These are phyloP conservation scores for sorghum (Sorghum bicolor) DNA, from an alignment of 176 grass and related monocot species.

Conservation along the genomic window DNA sequence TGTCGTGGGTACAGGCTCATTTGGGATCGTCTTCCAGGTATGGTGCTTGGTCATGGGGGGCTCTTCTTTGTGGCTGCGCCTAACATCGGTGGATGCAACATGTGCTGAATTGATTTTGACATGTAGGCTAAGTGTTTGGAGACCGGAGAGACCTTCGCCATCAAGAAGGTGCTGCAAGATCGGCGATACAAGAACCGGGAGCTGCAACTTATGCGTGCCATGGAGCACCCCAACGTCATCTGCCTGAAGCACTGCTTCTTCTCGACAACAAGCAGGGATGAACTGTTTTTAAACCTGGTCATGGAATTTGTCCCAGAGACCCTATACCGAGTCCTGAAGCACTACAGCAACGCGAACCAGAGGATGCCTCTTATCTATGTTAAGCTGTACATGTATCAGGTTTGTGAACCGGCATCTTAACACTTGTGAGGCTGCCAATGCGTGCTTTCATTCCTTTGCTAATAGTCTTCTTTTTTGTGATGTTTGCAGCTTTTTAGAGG, in stretches of 20 bases:
- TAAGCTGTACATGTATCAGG: constrained; percentile 99
- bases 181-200: constrained; percentile 92
- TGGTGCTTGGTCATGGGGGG: not conserved
- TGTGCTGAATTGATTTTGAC: not conserved
- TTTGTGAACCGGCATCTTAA: constrained; percentile 12
- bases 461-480: not conserved
- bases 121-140: constrained; percentile 93
- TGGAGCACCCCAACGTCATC: constrained; percentile 92
- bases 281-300: constrained; percentile 92
- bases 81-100: not conserved
- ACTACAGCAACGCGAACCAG: constrained; percentile 98
- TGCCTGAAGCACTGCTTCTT: constrained; percentile 99
- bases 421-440: not conserved
- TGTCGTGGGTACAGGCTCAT: constrained; percentile 71
- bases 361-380: constrained; percentile 95
- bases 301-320: constrained; percentile 98
- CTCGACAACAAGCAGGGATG: constrained; percentile 81
- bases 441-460: not conserved
- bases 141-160: constrained; percentile 78
- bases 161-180: constrained; percentile 99
- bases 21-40: constrained; percentile 90
- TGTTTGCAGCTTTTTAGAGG: constrained; percentile 91
- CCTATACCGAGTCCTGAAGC: constrained; percentile 82
- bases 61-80: not conserved
- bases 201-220: constrained; percentile 92